Base-by-base conservation (phyloP, 176 grass and related monocot genomes). In the Zea luxurians region DNA sequence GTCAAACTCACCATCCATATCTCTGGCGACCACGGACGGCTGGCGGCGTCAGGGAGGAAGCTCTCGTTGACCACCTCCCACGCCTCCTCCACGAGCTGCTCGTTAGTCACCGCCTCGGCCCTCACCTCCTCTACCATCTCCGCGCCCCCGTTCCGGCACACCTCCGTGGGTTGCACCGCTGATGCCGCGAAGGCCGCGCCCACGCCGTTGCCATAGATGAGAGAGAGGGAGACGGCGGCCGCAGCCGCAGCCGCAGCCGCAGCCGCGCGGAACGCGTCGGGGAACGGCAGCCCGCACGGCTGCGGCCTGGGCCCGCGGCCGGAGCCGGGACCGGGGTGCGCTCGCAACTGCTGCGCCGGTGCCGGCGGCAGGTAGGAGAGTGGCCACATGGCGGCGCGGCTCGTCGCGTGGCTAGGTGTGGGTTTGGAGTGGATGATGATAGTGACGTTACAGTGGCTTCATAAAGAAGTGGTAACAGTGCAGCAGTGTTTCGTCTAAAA, bases 1-100 rank as follows among this genome's bases (percentile, higher is more conserved):
- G 7, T 10, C 9, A 42, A 64, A 41, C 71, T 81, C 70, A 98
- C 85, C 89, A 90, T 81, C 92, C 92, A 99, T 44, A 89, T 76
- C 72, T 99, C 88, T 4, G 83, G 75, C n/a, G 92, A 95, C 92
- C 96, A 99, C 0, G 90, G 71, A 8, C 81, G 90, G n/a, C 37
- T 80, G 3, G 78, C 92, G 27, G 87, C 86, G 50, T 99, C 80
- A 11, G 86, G 86, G 20, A 95, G 83, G 76, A 95, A 99, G 18
- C 81, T 88, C 71, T 99, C 91, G 61, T 92, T 84, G 64, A 99
- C 90, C 62, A 99, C 90, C 67, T 99, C 96, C 96, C 92, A 99
- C 13, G 92, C 96, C 86, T 99, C 96, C 81, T 93, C 84, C 50
- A 99, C 88, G 50, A 99, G 96, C 35, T 71, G 70, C 76, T 99